These are phyloP conservation scores for Boletus rubropictus DNA, from an alignment of 768 basidiomycete species.

Conservation along the genomic window DNA sequence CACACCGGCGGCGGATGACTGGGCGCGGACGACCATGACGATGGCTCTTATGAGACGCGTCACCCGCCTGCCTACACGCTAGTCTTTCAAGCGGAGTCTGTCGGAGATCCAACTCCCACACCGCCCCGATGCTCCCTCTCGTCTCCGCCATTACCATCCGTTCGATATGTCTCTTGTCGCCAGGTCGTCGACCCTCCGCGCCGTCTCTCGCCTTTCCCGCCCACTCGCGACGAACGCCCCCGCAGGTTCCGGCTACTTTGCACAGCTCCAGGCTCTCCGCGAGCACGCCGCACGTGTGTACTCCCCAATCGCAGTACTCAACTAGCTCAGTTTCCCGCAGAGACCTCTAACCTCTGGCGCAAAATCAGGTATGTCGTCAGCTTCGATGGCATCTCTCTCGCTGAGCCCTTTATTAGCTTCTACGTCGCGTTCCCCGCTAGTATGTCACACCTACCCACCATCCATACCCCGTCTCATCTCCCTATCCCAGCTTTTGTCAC, in stretches of 20 bases:
- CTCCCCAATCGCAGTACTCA: constrained; percentile 7
- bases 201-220: constrained; percentile 31
- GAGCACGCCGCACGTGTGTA: constrained; percentile 61
- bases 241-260: constrained; percentile 39
- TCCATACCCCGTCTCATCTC: constrained; percentile 10
- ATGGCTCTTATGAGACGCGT: constrained; percentile 30
- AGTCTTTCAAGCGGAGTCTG: constrained; percentile 29
- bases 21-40: constrained; percentile 61
- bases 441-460: constrained; percentile 35
- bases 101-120: constrained; percentile 18
- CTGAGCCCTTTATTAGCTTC: constrained; percentile 41
- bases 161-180: constrained; percentile 45
- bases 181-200: constrained; percentile 42
- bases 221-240: constrained; percentile 38
- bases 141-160: background rate
- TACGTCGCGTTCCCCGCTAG: constrained; percentile 73
- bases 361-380: constrained; percentile 65
- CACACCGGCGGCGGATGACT: constrained; percentile 83
- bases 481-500: constrained; percentile 18
- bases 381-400: background rate
- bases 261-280: constrained; percentile 50
- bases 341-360: constrained; percentile 76
- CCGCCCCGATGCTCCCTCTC: constrained; percentile 28
- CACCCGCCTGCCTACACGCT: constrained; percentile 36
- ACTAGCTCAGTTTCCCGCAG: constrained; percentile 34